A percentile compares a stretch with the other conserved stretches of the same genome.
Conservation (phyloP, 208 protist genomes). For the Crithidia sp. region DNA sequence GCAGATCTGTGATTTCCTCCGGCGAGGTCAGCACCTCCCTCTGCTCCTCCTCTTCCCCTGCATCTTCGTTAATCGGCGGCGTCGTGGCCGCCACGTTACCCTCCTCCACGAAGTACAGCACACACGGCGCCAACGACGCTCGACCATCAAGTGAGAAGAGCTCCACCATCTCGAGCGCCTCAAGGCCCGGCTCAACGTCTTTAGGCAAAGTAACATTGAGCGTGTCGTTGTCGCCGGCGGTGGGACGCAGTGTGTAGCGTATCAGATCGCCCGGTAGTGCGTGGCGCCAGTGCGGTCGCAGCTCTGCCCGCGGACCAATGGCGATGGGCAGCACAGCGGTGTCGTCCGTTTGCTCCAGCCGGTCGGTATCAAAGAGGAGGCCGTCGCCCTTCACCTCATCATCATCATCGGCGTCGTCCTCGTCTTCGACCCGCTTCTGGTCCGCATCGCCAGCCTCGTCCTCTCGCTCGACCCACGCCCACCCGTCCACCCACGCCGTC, state of each 20-base stretch:
- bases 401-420: neutral
- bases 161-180: constrained; percentile 1
- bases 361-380: neutral
- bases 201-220: neutral
- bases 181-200: neutral
- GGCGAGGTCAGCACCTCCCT: too few relatives aligned
- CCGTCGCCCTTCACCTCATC: neutral
- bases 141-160: neutral
- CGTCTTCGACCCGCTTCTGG: neutral
- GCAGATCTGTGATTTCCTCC: neutral
- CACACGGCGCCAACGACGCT: neutral
- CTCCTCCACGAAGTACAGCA: neutral
- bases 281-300: neutral
- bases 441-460: neutral
- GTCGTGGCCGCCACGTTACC: neutral
- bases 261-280: neutral
- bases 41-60: too few relatives aligned
- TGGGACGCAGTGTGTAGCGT: constrained; percentile 2
- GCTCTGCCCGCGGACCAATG: neutral
- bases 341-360: neutral
- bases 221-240: neutral
- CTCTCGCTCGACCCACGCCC: neutral
- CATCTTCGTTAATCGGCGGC: too few relatives aligned
- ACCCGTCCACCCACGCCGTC: neutral
- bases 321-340: neutral